Evolutionary conservation across 2,329 filamentous ascomycete species (phyloP).

Genomic region (Dactylellina parvicollis): DNA sequence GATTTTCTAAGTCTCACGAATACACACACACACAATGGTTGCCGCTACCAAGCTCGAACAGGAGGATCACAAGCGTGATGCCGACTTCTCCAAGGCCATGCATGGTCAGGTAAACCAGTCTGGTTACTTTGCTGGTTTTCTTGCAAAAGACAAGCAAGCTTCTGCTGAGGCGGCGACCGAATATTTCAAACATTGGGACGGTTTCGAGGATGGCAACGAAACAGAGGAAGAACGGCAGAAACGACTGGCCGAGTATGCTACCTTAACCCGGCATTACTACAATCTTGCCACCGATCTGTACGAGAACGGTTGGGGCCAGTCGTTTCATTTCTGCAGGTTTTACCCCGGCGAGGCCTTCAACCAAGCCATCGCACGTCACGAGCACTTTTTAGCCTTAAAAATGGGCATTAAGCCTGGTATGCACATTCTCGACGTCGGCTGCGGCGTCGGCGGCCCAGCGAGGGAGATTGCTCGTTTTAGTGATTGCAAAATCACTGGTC

Average conservation of each 20-base stretch:
- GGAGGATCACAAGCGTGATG: constrained; percentile 86
- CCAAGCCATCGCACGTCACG: constrained; percentile 92
- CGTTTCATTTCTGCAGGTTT: constrained; percentile 98
- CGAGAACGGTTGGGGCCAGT: constrained; percentile 95
- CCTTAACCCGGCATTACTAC: constrained; percentile 94
- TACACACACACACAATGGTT: constrained; percentile 39
- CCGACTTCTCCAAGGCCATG: constrained; percentile 87
- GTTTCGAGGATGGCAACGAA: constrained; percentile 80
- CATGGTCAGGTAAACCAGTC: constrained; percentile 74
- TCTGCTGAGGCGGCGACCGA: constrained; percentile 86
- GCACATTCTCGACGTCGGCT: constrained; percentile 94
- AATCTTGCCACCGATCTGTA: constrained; percentile 96
- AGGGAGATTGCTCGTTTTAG: constrained; percentile 97
- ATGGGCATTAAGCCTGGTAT: constrained; percentile 87
- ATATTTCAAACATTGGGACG: constrained; percentile 97
- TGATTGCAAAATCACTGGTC: constrained; percentile 83
- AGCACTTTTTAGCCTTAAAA: constrained; percentile 93
- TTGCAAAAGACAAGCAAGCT: constrained; percentile 80
- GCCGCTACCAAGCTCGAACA: constrained; percentile 70
- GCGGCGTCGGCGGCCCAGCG: constrained; percentile 93
- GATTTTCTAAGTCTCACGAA: neutral
- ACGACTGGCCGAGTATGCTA: constrained; percentile 87
- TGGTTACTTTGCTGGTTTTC: constrained; percentile 75
- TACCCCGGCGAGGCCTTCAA: constrained; percentile 84
- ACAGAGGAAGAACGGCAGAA: constrained; percentile 79